These are phyloP conservation scores for Niebla homalea DNA, from an alignment of 495 filamentous ascomycete genomes.

Conservation along the genomic window DNA sequence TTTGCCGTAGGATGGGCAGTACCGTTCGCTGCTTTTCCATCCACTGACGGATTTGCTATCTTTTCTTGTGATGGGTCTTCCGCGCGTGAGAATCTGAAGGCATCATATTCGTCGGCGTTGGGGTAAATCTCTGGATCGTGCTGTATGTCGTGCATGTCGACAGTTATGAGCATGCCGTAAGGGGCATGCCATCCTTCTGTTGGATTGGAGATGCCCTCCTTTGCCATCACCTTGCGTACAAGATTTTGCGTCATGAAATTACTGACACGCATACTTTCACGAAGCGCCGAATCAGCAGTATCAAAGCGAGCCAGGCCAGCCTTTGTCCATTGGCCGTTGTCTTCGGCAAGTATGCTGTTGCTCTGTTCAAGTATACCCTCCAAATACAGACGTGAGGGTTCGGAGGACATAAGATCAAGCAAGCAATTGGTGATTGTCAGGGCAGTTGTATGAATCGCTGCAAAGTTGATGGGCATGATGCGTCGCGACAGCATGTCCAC, in stretches of 20 bases:
- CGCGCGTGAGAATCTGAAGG: conserved; percentile 22
- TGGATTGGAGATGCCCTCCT: conserved; percentile 18
- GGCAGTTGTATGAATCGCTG: conserved; percentile 37
- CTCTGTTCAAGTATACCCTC: conserved; percentile 26
- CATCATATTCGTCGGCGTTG: conserved; percentile 21
- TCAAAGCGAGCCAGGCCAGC: conserved; percentile 20
- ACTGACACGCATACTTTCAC: conserved; percentile 28
- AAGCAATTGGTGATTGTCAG: conserved; percentile 32
- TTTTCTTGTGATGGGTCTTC: not conserved
- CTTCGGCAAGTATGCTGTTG: conserved; percentile 15
- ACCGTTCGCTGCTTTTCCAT: not conserved
- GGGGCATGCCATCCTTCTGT: conserved; percentile 18
- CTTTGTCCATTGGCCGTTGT: conserved; percentile 30
- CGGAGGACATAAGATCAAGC: conserved; percentile 30
- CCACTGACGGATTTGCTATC: not conserved
- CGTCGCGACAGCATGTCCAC: conserved; percentile 23
- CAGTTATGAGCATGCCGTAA: conserved; percentile 20
- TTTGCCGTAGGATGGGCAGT: not conserved
- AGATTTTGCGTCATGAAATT: conserved; percentile 22
- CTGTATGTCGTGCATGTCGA: conserved; percentile 21
- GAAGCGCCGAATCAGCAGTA: conserved; percentile 25
- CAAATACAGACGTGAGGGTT: conserved; percentile 13
- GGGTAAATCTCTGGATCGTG: conserved; percentile 21
- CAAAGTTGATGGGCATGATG: conserved; percentile 33
- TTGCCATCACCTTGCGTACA: conserved; percentile 22